Evolutionary conservation across 2,329 filamentous ascomycete genomes (phyloP), one percentile per base, ranked within the genome.

Genomic region (Tolypocladium ovalisporum): DNA sequence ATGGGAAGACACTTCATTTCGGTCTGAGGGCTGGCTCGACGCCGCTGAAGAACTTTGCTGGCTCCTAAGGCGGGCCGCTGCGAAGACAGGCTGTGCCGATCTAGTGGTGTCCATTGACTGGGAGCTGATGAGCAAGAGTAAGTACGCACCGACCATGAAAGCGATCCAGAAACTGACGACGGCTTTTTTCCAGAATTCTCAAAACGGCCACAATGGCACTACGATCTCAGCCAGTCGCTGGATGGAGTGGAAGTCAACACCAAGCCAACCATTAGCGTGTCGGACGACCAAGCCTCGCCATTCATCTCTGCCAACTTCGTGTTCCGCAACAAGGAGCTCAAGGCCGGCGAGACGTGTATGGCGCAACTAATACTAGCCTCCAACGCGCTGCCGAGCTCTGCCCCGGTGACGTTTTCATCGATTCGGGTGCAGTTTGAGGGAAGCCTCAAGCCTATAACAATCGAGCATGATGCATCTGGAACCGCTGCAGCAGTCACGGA

Each of bases 31-130:
- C 3, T 88, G 85, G 85, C 73, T 78, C 59, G 74, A 79, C 59
- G 75, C 84, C 35, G 74, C 77, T 6, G 83, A 87, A 65, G 81
- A 85, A 40, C 70, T 87, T 40, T 77, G 79, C 54, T 86, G 84
- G 82, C 72, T 77, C n/a, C 68, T 87, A 58, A 76, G 84, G 60
- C 74, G 76, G 58, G 84, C 81, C 13, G 84, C 84, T 5, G 73
- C 72, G 3, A 72, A 78, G 59, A 72, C 74, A 52, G 77, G 77
- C 9, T 77, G 81, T 55, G 77, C 76, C 10, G 79, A 81, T 55
- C 71, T 85, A 35, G 75, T 87, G 10, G 70, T 87, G 39, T 76
- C 82, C 34, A 79, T 85, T 54, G 83, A 86, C 64, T 86, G 85
- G 81, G 85, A 87, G 65, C 72, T 88, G 51, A 73, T 87, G 67